Conservation (phyloP, 1,139 yeast species). For the Geotrichum carabidarum region DNA sequence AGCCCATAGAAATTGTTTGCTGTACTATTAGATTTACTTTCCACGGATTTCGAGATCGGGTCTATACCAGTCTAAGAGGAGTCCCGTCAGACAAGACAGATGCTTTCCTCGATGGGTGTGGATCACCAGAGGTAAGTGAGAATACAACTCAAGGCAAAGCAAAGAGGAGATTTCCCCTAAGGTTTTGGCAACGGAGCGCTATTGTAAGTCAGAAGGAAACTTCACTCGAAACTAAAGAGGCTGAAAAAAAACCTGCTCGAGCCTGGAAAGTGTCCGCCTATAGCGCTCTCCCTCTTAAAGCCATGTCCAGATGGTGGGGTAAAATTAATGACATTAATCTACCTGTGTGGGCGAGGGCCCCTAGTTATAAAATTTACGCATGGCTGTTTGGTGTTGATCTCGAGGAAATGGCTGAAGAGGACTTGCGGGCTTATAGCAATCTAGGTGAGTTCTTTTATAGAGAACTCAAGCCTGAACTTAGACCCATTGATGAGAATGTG, state of each 20-base stretch:
- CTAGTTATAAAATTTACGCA: slow-evolving; percentile 74
- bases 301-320: slow-evolving; percentile 93
- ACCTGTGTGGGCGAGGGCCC: slow-evolving; percentile 84
- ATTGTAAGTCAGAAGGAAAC: slow-evolving; percentile 1
- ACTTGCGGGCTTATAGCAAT: slow-evolving; percentile 66
- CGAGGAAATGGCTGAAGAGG: slow-evolving; percentile 82
- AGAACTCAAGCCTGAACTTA: slow-evolving; percentile 65
- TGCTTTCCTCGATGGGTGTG: slow-evolving; percentile 6
- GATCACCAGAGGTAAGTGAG: neutral
- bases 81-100: neutral
- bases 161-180: slow-evolving; percentile 29
- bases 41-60: slow-evolving; percentile 11
- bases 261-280: slow-evolving; percentile 89
- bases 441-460: slow-evolving; percentile 89
- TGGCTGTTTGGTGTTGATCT: slow-evolving; percentile 82
- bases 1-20: slow-evolving; percentile 18
- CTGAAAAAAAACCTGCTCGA: slow-evolving; percentile 53
- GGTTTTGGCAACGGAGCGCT: slow-evolving; percentile 19
- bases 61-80: slow-evolving; percentile 13
- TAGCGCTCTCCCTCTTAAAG: slow-evolving; percentile 84
- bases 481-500: slow-evolving; percentile 63
- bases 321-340: slow-evolving; percentile 72
- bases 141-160: slow-evolving; percentile 25
- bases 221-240: slow-evolving; percentile 17
- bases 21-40: slow-evolving; percentile 9